Evolutionary conservation across 805 yeast species (phyloP).

Genomic region (Candida golubevii): DNA sequence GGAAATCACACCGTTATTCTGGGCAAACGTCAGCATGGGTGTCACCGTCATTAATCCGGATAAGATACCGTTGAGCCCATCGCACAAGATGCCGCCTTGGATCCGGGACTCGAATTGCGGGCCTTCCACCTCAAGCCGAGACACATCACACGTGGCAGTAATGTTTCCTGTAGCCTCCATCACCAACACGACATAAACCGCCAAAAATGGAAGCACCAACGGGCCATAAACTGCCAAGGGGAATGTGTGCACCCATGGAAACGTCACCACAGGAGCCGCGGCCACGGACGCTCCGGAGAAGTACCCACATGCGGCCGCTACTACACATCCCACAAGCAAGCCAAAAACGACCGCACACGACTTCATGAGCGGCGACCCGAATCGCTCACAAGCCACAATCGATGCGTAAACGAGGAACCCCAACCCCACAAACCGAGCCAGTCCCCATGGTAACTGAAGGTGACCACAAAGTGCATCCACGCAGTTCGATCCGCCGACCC

Average conservation of each 20-base stretch:
- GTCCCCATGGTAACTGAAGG: constrained; percentile 62
- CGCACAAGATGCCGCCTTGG: constrained; percentile 91
- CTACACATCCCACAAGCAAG: constrained; percentile 81
- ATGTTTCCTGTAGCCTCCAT: constrained; percentile 96
- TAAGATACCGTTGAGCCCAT: constrained; percentile 74
- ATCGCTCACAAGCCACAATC: constrained; percentile 73
- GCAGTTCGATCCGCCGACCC: constrained; percentile 85
- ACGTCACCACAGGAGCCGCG: constrained; percentile 76
- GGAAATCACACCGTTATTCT: constrained; percentile 91
- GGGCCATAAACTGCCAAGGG: constrained; percentile 76
- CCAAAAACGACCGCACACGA: constrained; percentile 91
- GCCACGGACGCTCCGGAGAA: constrained; percentile 56
- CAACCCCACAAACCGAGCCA: constrained; percentile 80
- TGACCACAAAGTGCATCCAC: constrained; percentile 21
- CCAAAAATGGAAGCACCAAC: constrained; percentile 77
- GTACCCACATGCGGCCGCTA: constrained; percentile 87
- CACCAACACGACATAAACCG: constrained; percentile 75
- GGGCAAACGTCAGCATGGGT: constrained; percentile 92
- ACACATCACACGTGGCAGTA: constrained; percentile 91
- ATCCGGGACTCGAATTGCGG: constrained; percentile 74
- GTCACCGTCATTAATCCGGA: constrained; percentile 79
- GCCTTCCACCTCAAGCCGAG: constrained; percentile 81
- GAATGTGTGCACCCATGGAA: constrained; percentile 86
- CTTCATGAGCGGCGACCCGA: constrained; percentile 93
- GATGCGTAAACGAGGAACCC: constrained; percentile 78